Conservation (phyloP, 371 early-diverging fungal genomes). For the Apophysomyces variabilis region DNA sequence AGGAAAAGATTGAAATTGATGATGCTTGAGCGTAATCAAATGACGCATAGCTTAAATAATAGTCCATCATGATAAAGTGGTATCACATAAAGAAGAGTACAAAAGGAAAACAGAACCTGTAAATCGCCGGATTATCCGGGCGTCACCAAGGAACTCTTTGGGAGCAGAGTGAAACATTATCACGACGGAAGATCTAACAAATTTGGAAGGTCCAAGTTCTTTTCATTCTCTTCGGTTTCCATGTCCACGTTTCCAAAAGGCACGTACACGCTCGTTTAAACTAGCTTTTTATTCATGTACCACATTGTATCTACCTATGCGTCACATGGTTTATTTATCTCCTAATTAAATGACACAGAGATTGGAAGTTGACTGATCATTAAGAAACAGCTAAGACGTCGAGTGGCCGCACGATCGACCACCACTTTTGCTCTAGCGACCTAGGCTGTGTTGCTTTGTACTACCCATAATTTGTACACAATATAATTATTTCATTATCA, state of each 20-base stretch:
- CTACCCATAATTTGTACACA: slow-evolving; percentile 5
- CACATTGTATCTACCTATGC: not conserved
- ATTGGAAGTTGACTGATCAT: not conserved
- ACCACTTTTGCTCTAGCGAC: slow-evolving; percentile 1
- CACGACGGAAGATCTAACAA: slow-evolving; percentile 8
- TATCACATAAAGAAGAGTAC: not conserved
- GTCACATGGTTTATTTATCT: not conserved
- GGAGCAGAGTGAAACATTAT: not conserved
- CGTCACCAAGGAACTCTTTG: not conserved
- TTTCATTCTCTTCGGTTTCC: not conserved
- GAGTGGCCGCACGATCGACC: slow-evolving; percentile 1
- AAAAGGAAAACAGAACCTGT: not conserved
- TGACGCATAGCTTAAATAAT: not conserved
- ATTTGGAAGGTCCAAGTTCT: not conserved
- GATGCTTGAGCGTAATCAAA: not conserved
- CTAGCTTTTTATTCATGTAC: not conserved
- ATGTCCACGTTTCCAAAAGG: not conserved
- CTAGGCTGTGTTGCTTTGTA: not conserved
- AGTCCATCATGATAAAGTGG: not conserved
- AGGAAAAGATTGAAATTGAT: not conserved
- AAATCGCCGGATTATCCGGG: too few species aligned
- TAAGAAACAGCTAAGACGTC: not conserved
- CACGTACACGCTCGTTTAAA: too few species aligned
- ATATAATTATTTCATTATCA: slow-evolving; percentile 8
- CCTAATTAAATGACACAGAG: not conserved